phyloP scores from a whole-genome alignment of 2,329 filamentous ascomycete genomes.

The Ascocoryne sarcoides region DNA sequence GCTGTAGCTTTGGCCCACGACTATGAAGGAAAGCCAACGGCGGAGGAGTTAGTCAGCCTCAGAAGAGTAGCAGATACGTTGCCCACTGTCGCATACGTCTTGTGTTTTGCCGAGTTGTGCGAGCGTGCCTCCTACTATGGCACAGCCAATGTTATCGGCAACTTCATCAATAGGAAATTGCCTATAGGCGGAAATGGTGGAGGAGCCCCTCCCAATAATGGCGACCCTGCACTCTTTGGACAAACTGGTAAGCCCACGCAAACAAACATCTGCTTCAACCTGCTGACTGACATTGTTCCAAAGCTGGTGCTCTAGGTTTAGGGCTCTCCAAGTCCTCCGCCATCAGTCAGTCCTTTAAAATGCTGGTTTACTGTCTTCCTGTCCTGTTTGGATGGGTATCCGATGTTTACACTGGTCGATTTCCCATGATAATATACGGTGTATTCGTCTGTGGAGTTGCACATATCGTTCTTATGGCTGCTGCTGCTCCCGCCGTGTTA shows the following conservation, averaged over 20 bases:
- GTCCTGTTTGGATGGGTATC: conserved; percentile 45
- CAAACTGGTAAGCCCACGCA: neutral
- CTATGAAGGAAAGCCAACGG: conserved; percentile 32
- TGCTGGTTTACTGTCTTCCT: conserved; percentile 42
- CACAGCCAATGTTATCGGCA: conserved; percentile 48
- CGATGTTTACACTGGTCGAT: conserved; percentile 58
- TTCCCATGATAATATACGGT: conserved; percentile 45
- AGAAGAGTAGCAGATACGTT: conserved; percentile 56
- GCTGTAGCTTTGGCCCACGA: conserved; percentile 3
- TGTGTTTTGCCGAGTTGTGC: conserved; percentile 66
- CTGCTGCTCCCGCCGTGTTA: conserved; percentile 15
- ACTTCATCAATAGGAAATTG: conserved; percentile 50
- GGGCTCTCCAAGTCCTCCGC: conserved; percentile 45
- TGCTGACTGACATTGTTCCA: neutral
- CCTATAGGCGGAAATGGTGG: conserved; percentile 37
- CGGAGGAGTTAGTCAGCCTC: conserved; percentile 52
- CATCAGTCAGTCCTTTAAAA: conserved; percentile 39
- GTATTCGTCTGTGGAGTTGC: conserved; percentile 49
- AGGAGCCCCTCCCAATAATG: conserved; percentile 30
- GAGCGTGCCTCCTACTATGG: conserved; percentile 75
- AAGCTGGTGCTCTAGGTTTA: conserved; percentile 49
- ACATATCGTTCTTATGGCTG: conserved; percentile 45
- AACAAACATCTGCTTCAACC: conserved; percentile 29
- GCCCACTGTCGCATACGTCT: conserved; percentile 57
- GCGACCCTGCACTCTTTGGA: conserved; percentile 16